phyloP scores from a whole-genome alignment of 306 rosid species.

The Prunus kanzakura region DNA sequence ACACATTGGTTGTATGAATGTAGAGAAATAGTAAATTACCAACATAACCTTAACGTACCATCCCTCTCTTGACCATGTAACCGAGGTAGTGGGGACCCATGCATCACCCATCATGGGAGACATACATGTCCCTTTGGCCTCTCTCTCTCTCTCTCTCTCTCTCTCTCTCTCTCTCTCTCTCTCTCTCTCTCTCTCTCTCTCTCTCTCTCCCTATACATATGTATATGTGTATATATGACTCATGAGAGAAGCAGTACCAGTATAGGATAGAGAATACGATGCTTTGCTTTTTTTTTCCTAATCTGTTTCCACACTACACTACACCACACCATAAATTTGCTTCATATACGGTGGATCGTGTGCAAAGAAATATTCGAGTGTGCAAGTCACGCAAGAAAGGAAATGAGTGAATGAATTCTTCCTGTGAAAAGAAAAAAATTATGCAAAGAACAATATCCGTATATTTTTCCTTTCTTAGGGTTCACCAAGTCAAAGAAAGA shows the following conservation, averaged over 20 bases:
- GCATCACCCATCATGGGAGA: slow-evolving; percentile 70
- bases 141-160: too few species aligned
- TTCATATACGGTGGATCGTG: too few species aligned
- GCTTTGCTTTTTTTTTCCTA: slow-evolving; percentile 38
- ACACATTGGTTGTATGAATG: not conserved
- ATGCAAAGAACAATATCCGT: slow-evolving; percentile 38
- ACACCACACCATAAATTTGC: slow-evolving; percentile 1
- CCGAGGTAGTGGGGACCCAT: slow-evolving; percentile 57
- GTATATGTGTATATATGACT: too few species aligned
- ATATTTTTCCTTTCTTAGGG: slow-evolving; percentile 27
- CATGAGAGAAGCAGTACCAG: not conserved
- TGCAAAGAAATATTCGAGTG: slow-evolving; percentile 1
- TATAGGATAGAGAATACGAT: slow-evolving; percentile 20
- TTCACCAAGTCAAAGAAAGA: slow-evolving; percentile 76
- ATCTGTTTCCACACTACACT: slow-evolving; percentile 17
- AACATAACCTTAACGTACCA: slow-evolving; percentile 40
- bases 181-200: too few species aligned
- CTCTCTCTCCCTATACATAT: too few species aligned
- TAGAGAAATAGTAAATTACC: slow-evolving; percentile 14
- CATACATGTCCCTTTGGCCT: slow-evolving; percentile 46
- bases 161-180: not conserved
- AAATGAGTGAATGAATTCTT: not conserved
- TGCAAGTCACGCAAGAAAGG: slow-evolving; percentile 22
- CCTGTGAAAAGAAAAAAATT: slow-evolving; percentile 4
- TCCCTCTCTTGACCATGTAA: slow-evolving; percentile 46